These are phyloP conservation scores for Bacidia rubella DNA, from an alignment of 495 filamentous ascomycete genomes.

Conservation along the genomic window DNA sequence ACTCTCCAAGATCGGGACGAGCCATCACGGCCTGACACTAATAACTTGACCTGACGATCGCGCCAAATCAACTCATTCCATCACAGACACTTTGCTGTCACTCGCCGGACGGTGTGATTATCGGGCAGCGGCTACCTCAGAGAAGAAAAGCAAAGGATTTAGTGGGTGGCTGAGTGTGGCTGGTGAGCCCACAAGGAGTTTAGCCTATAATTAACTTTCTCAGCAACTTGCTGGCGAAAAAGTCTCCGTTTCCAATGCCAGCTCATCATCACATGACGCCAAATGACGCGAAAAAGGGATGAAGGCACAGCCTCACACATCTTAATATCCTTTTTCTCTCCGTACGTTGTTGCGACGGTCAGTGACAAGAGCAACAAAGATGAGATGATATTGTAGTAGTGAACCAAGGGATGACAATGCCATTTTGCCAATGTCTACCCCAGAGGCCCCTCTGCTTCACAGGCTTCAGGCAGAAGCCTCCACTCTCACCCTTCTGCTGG, in stretches of 20 bases:
- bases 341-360: too few relatives aligned
- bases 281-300: too few relatives aligned
- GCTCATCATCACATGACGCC: not conserved
- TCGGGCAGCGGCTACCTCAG: too few relatives aligned
- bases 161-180: not conserved
- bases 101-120: not conserved
- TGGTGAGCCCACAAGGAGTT: not conserved
- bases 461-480: constrained; percentile 57
- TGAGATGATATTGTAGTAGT: not conserved
- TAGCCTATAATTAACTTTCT: too few relatives aligned
- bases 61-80: too few relatives aligned
- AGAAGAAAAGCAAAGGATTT: too few relatives aligned
- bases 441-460: constrained; percentile 45
- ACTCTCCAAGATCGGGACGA: not conserved
- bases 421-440: not conserved
- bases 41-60: too few relatives aligned
- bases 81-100: not conserved
- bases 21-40: too few relatives aligned
- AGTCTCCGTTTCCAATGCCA: too few relatives aligned
- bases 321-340: too few relatives aligned
- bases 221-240: not conserved
- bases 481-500: constrained; percentile 57
- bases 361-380: too few relatives aligned
- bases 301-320: not conserved
- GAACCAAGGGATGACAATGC: too few relatives aligned